These are phyloP conservation scores for Coleophoma cylindrospora DNA, from an alignment of 2,329 filamentous ascomycete species.

Conservation along the genomic window DNA sequence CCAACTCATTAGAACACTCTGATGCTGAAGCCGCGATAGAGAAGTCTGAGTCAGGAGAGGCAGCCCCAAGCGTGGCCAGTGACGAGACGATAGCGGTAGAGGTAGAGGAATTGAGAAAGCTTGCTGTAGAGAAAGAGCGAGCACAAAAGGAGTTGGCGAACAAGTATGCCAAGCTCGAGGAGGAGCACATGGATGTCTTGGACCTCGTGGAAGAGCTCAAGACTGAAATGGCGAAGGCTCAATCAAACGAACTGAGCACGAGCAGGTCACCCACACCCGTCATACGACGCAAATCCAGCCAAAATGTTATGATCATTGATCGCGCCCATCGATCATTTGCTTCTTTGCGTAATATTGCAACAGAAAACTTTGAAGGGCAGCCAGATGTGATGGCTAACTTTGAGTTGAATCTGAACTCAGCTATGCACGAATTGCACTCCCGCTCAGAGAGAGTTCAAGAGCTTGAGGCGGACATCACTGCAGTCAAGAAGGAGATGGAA, in stretches of 20 bases:
- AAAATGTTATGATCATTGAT: slow-evolving; percentile 82
- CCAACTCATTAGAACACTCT: slow-evolving; percentile 57
- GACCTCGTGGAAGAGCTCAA: slow-evolving; percentile 89
- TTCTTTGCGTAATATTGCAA: slow-evolving; percentile 80
- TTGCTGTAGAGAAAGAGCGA: slow-evolving; percentile 73
- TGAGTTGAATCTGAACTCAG: slow-evolving; percentile 83
- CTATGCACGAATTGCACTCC: slow-evolving; percentile 85
- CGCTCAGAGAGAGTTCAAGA: slow-evolving; percentile 87
- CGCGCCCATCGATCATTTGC: slow-evolving; percentile 88
- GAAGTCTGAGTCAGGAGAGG: slow-evolving; percentile 20
- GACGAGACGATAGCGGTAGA: slow-evolving; percentile 53
- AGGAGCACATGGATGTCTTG: slow-evolving; percentile 74
- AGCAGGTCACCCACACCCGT: slow-evolving; percentile 69
- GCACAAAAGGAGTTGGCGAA: slow-evolving; percentile 68
- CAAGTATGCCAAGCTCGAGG: slow-evolving; percentile 79
- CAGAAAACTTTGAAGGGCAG: slow-evolving; percentile 76
- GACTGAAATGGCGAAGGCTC: slow-evolving; percentile 76
- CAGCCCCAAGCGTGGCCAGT: slow-evolving; percentile 22
- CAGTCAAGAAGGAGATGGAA: slow-evolving; percentile 93
- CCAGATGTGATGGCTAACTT: slow-evolving; percentile 89
- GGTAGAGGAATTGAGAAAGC: slow-evolving; percentile 62
- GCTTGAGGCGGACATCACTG: slow-evolving; percentile 77
- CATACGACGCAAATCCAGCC: slow-evolving; percentile 88
- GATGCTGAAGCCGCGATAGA: slow-evolving; percentile 49
- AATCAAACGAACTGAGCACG: slow-evolving; percentile 44